phyloP scores from a whole-genome alignment of 208 protist species.

The Wallacemonas sp. region DNA sequence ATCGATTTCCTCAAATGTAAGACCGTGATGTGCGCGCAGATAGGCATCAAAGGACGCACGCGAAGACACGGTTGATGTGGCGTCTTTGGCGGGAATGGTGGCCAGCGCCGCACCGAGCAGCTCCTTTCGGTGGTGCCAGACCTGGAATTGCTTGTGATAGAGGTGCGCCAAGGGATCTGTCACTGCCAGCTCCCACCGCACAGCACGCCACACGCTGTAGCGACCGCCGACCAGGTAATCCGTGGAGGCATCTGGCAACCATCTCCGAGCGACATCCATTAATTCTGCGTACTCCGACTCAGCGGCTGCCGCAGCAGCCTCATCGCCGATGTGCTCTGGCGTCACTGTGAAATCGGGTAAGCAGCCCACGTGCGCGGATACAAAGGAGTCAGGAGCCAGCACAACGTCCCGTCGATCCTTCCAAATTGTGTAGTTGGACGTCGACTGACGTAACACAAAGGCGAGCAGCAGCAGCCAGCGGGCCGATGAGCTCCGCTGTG shows the following conservation, averaged over 20 bases:
- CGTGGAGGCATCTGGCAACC: not conserved
- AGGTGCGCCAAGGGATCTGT: constrained; percentile 38
- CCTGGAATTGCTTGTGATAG: constrained; percentile 83
- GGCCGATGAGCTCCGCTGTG: constrained; percentile 22
- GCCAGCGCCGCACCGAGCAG: constrained; percentile 46
- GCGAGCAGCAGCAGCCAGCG: constrained; percentile 72
- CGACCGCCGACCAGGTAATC: not conserved
- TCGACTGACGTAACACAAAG: constrained; percentile 49
- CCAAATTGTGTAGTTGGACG: constrained; percentile 77
- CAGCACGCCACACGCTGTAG: constrained; percentile 50
- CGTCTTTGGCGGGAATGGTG: not conserved
- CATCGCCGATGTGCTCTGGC: not conserved
- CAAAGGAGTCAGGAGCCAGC: constrained; percentile 29
- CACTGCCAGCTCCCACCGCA: constrained; percentile 65
- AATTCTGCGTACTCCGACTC: not conserved
- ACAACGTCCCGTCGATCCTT: constrained; percentile 70
- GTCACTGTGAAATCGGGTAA: not conserved
- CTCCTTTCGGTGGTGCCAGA: constrained; percentile 80
- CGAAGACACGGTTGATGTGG: not conserved
- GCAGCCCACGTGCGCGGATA: constrained; percentile 20
- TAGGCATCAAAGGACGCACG: constrained; percentile 5
- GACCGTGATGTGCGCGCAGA: not conserved
- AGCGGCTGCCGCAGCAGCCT: not conserved
- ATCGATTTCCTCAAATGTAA: constrained; percentile 56
- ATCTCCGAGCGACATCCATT: not conserved